These are phyloP conservation scores for Agarophyton chilense DNA, from an alignment of 23 red algal species.

Conservation along the genomic window DNA sequence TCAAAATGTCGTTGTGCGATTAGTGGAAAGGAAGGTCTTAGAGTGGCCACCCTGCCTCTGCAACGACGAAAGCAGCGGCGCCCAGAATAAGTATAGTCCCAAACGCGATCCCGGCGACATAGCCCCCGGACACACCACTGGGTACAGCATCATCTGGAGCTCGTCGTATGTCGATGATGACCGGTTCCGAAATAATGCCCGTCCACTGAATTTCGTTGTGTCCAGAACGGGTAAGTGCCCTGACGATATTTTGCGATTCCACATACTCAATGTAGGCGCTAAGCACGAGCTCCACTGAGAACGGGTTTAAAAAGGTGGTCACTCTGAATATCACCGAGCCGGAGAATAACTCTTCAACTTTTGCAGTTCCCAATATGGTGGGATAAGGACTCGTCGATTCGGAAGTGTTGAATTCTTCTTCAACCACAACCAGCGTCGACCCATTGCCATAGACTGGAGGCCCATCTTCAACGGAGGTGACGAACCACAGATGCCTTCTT, in stretches of 20 bases:
- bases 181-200: slow-evolving; percentile 16
- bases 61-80: background rate
- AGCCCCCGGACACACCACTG: slow-evolving; percentile 10
- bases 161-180: slow-evolving; percentile 11
- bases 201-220: slow-evolving; percentile 51
- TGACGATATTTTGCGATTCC: slow-evolving; percentile 29
- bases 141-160: background rate
- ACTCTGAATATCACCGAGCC: slow-evolving; percentile 43
- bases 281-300: slow-evolving; percentile 13
- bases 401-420: background rate
- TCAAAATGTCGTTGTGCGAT: too few species aligned
- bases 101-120: background rate
- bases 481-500: background rate
- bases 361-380: background rate
- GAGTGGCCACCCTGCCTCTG: background rate
- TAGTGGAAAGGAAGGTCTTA: background rate
- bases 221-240: background rate
- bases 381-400: background rate
- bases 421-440: slow-evolving; percentile 35
- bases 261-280: slow-evolving; percentile 49
- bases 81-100: slow-evolving; percentile 4
- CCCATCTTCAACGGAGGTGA: slow-evolving; percentile 42
- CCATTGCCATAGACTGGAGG: slow-evolving; percentile 12
- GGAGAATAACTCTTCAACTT: slow-evolving; percentile 10
- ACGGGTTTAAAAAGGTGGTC: slow-evolving; percentile 32